Evolutionary conservation across 805 yeast genomes (phyloP).

Genomic region (Danielozyma ontarioensis): DNA sequence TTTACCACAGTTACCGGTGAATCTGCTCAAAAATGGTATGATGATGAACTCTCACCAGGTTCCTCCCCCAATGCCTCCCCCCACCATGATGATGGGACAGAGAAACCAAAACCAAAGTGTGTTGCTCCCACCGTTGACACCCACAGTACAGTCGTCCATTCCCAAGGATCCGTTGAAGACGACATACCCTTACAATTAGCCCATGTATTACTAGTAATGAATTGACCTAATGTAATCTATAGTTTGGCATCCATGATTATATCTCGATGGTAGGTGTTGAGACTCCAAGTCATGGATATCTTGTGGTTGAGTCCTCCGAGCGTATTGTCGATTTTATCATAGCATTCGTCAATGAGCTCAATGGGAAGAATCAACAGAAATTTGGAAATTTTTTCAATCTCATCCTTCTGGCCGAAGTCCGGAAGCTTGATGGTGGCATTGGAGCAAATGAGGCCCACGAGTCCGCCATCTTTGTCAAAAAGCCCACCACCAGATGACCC

Average conservation of each 20-base stretch:
- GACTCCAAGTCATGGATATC: constrained; percentile 17
- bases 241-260: constrained; percentile 14
- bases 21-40: background rate
- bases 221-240: no score
- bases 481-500: constrained; percentile 50
- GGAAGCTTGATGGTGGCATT: constrained; percentile 35
- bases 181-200: background rate
- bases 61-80: background rate
- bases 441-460: constrained; percentile 41
- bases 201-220: no score
- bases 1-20: background rate
- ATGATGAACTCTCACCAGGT: background rate
- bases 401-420: constrained; percentile 4
- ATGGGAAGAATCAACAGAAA: constrained; percentile 30
- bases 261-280: constrained; percentile 19
- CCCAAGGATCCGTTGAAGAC: constrained; percentile 1
- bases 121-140: background rate
- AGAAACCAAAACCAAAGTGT: background rate
- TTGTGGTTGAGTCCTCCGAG: constrained; percentile 12
- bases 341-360: constrained; percentile 23
- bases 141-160: background rate
- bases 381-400: constrained; percentile 25
- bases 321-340: constrained; percentile 1
- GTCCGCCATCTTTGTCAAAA: constrained; percentile 14
- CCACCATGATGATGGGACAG: background rate